Base-by-base conservation (phyloP, 169 alveolate genomes). In the Eimeria acervulina region DNA sequence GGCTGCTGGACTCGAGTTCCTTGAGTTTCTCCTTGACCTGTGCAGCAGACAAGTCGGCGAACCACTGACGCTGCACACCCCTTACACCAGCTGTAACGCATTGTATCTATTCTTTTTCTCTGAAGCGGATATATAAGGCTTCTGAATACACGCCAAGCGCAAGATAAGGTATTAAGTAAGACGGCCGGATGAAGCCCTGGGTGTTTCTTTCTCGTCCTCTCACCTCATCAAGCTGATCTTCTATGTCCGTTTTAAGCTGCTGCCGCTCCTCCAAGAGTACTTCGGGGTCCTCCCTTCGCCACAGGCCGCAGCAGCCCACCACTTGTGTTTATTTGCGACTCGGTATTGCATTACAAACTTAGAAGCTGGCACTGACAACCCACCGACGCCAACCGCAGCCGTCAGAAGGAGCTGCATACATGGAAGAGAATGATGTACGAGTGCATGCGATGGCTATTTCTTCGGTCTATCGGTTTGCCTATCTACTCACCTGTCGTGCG, bases 181-280 rank as follows among this genome's bases (percentile, higher is more conserved):
- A 23, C 1, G 3, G 70, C 33, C 23, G 33, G 12, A 44, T 36
- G 42, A n/a, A 84, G 55, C 55, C 21, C 52, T 17, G 12, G 44
- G 4, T 17, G 81, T 70, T 12, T 6, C 33, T 33, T 28, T 51
- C 33, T 33, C 23, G 70, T 1, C 33, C 12, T 70, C 55, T 17
- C n/a, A 93, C 96, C 94, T 93, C 96, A 28, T 80, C 96, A 19
- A 93, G 94, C 40, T 63, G 74, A 31, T 93, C 96, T 68, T 83
- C 74, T 13, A 93, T 72, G 13, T 93, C 96, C 1, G 96, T 93
- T 84, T 93, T 80, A 36, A 93, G 89, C 76, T 63, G 93, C 21
- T 93, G 96, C 61, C 96, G 74, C 66, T 93, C 96, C 72, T 93
- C 96, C 31, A 93, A 78, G 17, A 93, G 93, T 70, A 93, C 96